Evolutionary conservation across 306 rosid species (phyloP), one percentile per base, ranked within the genome.

Genomic region (Cotoneaster glaucophyllus): DNA sequence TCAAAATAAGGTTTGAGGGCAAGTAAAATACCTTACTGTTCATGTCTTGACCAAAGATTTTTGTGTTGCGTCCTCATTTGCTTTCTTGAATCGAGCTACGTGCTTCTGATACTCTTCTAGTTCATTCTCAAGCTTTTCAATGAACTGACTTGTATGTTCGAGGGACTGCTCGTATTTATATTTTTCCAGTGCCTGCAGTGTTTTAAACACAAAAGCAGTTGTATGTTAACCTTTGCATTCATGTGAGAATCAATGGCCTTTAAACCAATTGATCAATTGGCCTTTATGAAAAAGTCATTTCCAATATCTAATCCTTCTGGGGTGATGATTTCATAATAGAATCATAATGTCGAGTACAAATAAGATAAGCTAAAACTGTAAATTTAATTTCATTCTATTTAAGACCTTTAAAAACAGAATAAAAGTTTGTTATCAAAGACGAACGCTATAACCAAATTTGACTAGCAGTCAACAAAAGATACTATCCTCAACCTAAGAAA

Each of bases 101-200:
- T 93, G 90, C 69, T 79, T 80, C 39, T 74, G 90, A 79, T 86
- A 90, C 70, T 91, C 91, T 80, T 88, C 88, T 26, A 91, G 91
- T 85, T 91, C 97, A 62, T 90, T 85, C 88, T 91, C 96, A 88
- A 91, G 81, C 83, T 77, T 91, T 73, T 93, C 97, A 81, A 90
- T 86, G 82, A 93, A 93, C 80, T 90, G 91, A 71, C 98, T 90
- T 59, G 97, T 87, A 81, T 91, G 96, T 79, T 93, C 94, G 73
- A 91, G 96, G 37, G 96, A 91, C 75, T 91, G 96, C 77, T 81
- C 86, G 39, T 82, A 91, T 80, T 34, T 85, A 71, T 85, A 91
- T 76, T 88, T 93, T 78, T 88, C 93, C 86, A 93, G 78, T 67
- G 97, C 96, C 97, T 89, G 83, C 65, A 88, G 82, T 69, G 81